These are phyloP conservation scores for Incumbomyces lentus DNA, from an alignment of 2,329 filamentous ascomycete genomes.

Conservation along the genomic window DNA sequence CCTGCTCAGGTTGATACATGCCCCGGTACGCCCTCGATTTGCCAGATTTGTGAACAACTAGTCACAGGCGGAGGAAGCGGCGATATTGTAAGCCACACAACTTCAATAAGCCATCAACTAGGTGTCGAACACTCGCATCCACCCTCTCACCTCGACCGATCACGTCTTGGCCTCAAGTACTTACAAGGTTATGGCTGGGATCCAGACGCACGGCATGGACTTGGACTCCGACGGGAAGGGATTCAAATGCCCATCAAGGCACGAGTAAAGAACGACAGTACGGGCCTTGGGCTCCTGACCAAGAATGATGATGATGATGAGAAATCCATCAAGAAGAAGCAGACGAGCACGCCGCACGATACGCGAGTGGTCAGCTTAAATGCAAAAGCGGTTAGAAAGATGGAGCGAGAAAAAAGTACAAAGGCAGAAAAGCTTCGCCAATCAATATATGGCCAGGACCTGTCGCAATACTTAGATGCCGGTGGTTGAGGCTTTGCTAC, in stretches of 20 bases:
- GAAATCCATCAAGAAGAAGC: conserved; percentile 28
- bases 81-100: conserved; percentile 32
- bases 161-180: conserved; percentile 44
- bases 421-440: conserved; percentile 54
- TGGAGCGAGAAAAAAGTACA: conserved; percentile 51
- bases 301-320: conserved; percentile 16
- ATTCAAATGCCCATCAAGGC: conserved; percentile 66
- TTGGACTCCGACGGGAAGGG: conserved; percentile 62
- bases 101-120: conserved; percentile 46
- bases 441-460: conserved; percentile 65
- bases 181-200: conserved; percentile 51
- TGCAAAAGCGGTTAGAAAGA: conserved; percentile 58
- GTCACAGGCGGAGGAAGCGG: conserved; percentile 23
- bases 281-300: conserved; percentile 55
- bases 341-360: conserved; percentile 24
- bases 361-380: conserved; percentile 44
- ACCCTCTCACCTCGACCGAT: conserved; percentile 49
- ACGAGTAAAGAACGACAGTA: conserved; percentile 59
- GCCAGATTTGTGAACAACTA: conserved; percentile 53
- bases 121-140: conserved; percentile 47
- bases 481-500: conserved; percentile 8
- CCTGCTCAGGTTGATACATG: neutral
- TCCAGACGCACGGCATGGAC: conserved; percentile 52
- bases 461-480: conserved; percentile 60
- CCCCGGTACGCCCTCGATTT: conserved; percentile 28